A percentile compares a stretch with the other conserved stretches of the same genome.
Conservation (phyloP, 306 rosid species). For the Quercus glauca region DNA sequence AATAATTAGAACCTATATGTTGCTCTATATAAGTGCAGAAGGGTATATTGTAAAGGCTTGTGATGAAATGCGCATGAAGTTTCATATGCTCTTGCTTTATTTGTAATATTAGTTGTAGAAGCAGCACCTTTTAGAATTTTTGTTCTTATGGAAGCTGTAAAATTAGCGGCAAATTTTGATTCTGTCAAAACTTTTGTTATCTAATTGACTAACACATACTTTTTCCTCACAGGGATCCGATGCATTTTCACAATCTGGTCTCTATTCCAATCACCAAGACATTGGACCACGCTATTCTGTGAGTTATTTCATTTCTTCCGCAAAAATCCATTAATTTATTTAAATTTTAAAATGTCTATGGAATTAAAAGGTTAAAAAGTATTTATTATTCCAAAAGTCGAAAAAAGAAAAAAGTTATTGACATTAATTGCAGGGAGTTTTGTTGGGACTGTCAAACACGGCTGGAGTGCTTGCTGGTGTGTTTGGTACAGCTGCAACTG, state of each 20-base stretch:
- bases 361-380: neutral
- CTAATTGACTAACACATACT: constrained; percentile 2
- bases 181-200: neutral
- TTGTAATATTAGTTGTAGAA: neutral
- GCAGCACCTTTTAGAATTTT: neutral
- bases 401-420: neutral
- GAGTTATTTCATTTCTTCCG: constrained; percentile 34
- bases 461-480: constrained; percentile 98
- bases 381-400: neutral
- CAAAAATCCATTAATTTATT: neutral
- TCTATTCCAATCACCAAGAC: constrained; percentile 90
- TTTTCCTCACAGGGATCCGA: constrained; percentile 72
- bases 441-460: constrained; percentile 86
- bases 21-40: neutral
- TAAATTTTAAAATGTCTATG: neutral
- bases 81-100: neutral
- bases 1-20: neutral
- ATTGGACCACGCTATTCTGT: constrained; percentile 96
- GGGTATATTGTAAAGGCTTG: neutral
- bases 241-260: constrained; percentile 93
- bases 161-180: neutral
- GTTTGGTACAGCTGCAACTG: constrained; percentile 95
- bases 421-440: constrained; percentile 66
- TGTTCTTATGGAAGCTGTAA: neutral
- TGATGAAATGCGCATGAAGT: neutral